Conservation (phyloP, 2,329 filamentous ascomycete species). For the Sordariomycetes sp. region DNA sequence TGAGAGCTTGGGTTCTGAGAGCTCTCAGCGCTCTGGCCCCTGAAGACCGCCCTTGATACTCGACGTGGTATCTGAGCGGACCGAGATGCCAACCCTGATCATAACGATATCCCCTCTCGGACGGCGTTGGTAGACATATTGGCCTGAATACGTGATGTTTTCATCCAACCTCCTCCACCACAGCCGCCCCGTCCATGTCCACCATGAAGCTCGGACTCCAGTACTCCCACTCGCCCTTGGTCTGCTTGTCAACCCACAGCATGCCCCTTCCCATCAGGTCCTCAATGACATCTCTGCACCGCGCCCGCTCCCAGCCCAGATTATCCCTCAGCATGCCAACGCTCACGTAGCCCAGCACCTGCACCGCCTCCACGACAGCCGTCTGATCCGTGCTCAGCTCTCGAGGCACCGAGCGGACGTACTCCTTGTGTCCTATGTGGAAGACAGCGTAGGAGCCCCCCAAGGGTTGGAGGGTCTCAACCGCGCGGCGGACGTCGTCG, state of each 20-base stretch:
- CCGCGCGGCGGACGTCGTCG: constrained; percentile 86
- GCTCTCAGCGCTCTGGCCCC: too few relatives aligned
- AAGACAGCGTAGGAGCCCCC: constrained; percentile 83
- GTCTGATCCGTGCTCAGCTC: constrained; percentile 94
- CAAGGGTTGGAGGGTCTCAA: constrained; percentile 77
- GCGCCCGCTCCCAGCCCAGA: constrained; percentile 72
- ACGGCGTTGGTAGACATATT: too few relatives aligned
- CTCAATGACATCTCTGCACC: constrained; percentile 83
- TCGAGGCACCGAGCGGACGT: constrained; percentile 88
- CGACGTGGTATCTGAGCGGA: too few relatives aligned
- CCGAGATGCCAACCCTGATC: too few relatives aligned
- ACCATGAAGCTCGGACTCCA: constrained; percentile 78
- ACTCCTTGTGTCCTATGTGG: constrained; percentile 72
- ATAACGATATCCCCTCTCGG: too few relatives aligned
- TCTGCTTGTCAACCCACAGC: constrained; percentile 89
- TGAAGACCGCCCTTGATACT: too few relatives aligned
- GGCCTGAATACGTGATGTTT: too few relatives aligned
- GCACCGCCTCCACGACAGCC: constrained; percentile 81
- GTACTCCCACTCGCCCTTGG: constrained; percentile 73
- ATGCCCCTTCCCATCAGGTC: constrained; percentile 83
- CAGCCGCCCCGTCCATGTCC: constrained; percentile 8
- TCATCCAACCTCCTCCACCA: too few relatives aligned
- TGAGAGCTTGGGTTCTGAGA: too few relatives aligned
- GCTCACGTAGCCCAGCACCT: constrained; percentile 83
- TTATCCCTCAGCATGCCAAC: constrained; percentile 84